A percentile compares a stretch with the other conserved stretches of the same genome.
Evolutionary conservation across 2,329 filamentous ascomycete genomes (phyloP).

Genomic region (Diplodia scrobiculata): DNA sequence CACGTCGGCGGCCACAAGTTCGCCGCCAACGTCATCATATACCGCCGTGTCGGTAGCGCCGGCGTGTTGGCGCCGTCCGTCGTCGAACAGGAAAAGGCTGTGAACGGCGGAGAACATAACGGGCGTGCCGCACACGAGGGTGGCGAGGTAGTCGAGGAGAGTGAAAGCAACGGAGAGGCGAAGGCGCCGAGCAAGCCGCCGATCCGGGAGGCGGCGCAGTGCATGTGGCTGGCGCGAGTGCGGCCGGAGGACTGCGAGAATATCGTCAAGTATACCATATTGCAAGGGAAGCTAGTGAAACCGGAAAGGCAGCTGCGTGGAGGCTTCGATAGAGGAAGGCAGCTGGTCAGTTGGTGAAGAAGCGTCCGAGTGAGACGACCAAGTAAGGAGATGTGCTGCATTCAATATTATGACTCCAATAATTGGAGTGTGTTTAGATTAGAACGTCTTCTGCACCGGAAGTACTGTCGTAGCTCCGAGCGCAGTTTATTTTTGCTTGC

Average conservation of each 20-base stretch:
- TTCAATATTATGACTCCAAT: not conserved
- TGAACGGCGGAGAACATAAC: slow-evolving; percentile 29
- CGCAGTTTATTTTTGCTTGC: not conserved
- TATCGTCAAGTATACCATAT: slow-evolving; percentile 80
- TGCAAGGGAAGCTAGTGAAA: slow-evolving; percentile 94
- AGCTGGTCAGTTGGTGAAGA: slow-evolving; percentile 79
- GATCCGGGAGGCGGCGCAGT: slow-evolving; percentile 67
- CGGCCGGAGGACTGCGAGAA: slow-evolving; percentile 90
- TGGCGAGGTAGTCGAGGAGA: slow-evolving; percentile 43
- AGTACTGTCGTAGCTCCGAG: not conserved
- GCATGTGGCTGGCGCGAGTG: slow-evolving; percentile 88
- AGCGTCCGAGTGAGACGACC: not conserved
- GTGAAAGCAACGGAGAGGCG: slow-evolving; percentile 43
- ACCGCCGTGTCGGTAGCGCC: slow-evolving; percentile 60
- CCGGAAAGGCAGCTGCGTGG: slow-evolving; percentile 81
- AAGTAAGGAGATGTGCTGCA: not conserved
- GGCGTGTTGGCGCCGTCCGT: slow-evolving; percentile 16
- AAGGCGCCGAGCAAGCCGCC: slow-evolving; percentile 37
- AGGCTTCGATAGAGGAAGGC: slow-evolving; percentile 82
- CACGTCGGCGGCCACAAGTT: slow-evolving; percentile 98
- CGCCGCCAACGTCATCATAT: slow-evolving; percentile 90
- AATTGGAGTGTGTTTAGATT: not conserved
- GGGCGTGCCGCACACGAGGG: slow-evolving; percentile 40
- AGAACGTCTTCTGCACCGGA: not conserved
- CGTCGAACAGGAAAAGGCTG: slow-evolving; percentile 30